phyloP scores from a whole-genome alignment of 1,139 yeast genomes.

The Tardiomyces depauwii region DNA sequence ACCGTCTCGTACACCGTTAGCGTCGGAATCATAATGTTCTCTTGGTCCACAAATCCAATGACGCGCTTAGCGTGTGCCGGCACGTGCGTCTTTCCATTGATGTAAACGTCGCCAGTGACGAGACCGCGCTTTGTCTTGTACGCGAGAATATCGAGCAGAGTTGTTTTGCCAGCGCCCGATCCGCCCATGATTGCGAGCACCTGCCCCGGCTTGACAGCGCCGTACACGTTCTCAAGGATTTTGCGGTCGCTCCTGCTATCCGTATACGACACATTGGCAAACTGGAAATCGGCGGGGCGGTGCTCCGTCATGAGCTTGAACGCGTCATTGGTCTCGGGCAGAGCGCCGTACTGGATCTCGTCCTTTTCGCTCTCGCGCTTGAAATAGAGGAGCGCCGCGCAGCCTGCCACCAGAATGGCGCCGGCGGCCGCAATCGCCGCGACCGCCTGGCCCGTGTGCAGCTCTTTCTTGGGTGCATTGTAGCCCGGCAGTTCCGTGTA shows the following conservation, averaged over 20 bases:
- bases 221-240: slow-evolving; percentile 56
- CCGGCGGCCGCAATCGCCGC: slow-evolving; percentile 39
- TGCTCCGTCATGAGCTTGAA: slow-evolving; percentile 35
- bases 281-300: slow-evolving; percentile 68
- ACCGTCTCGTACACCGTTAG: slow-evolving; percentile 94
- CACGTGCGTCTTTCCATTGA: slow-evolving; percentile 46
- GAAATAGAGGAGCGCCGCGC: slow-evolving; percentile 18
- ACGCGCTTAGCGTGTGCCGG: slow-evolving; percentile 37
- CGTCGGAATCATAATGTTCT: slow-evolving; percentile 82
- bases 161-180: slow-evolving; percentile 96
- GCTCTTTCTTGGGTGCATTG: slow-evolving; percentile 47
- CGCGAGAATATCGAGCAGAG: slow-evolving; percentile 81
- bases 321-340: slow-evolving; percentile 27
- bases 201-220: slow-evolving; percentile 75
- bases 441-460: slow-evolving; percentile 39
- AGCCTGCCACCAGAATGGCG: slow-evolving; percentile 26
- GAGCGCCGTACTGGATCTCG: slow-evolving; percentile 11
- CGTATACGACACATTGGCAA: slow-evolving; percentile 56
- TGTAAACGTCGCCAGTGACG: slow-evolving; percentile 51
- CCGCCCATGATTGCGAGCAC: slow-evolving; percentile 97
- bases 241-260: slow-evolving; percentile 36
- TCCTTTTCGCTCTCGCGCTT: not conserved
- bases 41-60: slow-evolving; percentile 96
- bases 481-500: slow-evolving; percentile 90
- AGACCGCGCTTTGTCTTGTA: slow-evolving; percentile 73